phyloP scores from a whole-genome alignment of 108 stramenopile genomes.

The Fistulifera solaris region DNA sequence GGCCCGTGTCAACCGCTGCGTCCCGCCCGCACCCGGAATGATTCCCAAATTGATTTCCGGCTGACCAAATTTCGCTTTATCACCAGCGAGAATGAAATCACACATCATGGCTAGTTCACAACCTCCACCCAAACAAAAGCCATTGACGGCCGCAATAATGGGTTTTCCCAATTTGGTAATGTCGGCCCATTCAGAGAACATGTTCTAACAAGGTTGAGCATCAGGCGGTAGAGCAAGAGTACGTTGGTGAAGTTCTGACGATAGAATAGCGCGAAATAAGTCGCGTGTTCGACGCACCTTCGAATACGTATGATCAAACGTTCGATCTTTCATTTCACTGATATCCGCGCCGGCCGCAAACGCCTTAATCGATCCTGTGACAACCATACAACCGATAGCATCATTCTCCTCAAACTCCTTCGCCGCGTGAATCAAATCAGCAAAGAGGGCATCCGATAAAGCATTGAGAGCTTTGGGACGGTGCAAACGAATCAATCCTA shows the following conservation, averaged over 20 bases:
- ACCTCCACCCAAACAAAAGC: constrained; percentile 96
- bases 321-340: constrained; percentile 79
- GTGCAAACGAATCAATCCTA: constrained; percentile 88
- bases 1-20: constrained; percentile 91
- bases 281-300: constrained; percentile 20
- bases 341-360: constrained; percentile 98
- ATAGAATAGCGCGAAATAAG: neutral
- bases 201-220: constrained; percentile 49
- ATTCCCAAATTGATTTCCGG: constrained; percentile 98
- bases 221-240: neutral
- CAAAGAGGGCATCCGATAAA: constrained; percentile 83
- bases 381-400: constrained; percentile 82
- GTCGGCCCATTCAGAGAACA: constrained; percentile 90
- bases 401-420: constrained; percentile 65
- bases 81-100: constrained; percentile 92
- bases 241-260: neutral
- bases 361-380: constrained; percentile 90
- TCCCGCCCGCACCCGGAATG: constrained; percentile 92
- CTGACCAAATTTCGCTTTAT: constrained; percentile 93
- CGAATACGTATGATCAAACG: constrained; percentile 73
- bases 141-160: constrained; percentile 93
- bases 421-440: constrained; percentile 78
- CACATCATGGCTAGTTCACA: constrained; percentile 99
- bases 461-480: constrained; percentile 97
- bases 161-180: constrained; percentile 77